A percentile compares a stretch with the other conserved stretches of the same genome.
These are phyloP conservation scores for Drosera capensis DNA, from an alignment of 148 eudicot genomes.

Conservation along the genomic window DNA sequence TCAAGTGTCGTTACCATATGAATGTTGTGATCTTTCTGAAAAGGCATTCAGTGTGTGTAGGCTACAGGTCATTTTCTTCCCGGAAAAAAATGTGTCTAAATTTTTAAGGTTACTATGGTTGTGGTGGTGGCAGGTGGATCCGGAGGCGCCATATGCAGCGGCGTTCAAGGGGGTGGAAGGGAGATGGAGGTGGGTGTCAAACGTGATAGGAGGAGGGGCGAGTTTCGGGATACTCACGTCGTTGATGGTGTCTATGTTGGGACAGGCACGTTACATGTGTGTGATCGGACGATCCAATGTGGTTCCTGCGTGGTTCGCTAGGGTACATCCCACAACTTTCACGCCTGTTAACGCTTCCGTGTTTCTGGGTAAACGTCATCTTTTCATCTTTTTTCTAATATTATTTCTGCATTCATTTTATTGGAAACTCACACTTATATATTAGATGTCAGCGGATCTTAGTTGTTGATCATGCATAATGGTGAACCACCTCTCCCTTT, in stretches of 20 bases:
- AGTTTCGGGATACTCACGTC: conserved; percentile 73
- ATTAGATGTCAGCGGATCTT: too few species aligned
- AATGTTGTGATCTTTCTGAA: too few species aligned
- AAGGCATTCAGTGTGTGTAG: too few species aligned
- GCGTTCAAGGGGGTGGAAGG: conserved; percentile 55
- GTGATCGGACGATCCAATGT: conserved; percentile 72
- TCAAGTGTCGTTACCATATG: too few species aligned
- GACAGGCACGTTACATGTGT: conserved; percentile 83
- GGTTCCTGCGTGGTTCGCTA: conserved; percentile 83
- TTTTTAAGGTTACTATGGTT: neutral
- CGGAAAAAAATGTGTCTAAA: too few species aligned
- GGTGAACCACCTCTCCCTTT: too few species aligned
- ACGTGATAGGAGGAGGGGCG: conserved; percentile 73
- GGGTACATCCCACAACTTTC: conserved; percentile 74
- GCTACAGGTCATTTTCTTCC: too few species aligned
- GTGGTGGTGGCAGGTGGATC: conserved; percentile 33
- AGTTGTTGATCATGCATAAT: too few species aligned
- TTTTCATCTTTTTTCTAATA: too few species aligned
- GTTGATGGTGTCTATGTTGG: conserved; percentile 80
- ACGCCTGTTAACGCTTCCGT: conserved; percentile 79
- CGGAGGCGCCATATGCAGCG: conserved; percentile 71
- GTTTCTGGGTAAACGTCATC: conserved; percentile 66
- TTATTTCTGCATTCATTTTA: neutral
- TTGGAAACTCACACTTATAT: neutral
- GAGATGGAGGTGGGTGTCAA: conserved; percentile 87